Evolutionary conservation across 1,284 basidiomycete species (phyloP).

Genomic region (Limonomyces culmigenus): DNA sequence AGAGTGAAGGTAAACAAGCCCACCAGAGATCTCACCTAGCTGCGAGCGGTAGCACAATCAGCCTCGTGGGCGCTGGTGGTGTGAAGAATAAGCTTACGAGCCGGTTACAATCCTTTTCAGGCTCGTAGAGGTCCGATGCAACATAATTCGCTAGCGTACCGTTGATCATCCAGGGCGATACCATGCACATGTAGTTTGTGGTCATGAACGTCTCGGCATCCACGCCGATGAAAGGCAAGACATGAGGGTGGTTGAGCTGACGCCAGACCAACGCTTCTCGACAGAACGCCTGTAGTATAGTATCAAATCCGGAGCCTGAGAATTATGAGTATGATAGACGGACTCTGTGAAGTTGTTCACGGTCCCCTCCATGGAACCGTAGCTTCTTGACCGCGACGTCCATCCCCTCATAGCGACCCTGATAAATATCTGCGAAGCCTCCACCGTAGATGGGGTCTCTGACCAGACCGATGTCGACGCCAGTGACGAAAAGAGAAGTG

Average conservation of each 20-base stretch:
- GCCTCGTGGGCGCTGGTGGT: background rate
- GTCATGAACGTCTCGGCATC: background rate
- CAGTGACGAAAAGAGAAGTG: constrained; percentile 18
- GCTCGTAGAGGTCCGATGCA: background rate
- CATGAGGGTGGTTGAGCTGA: constrained; percentile 1
- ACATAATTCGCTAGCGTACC: background rate
- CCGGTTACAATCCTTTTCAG: background rate
- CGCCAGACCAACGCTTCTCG: constrained; percentile 1
- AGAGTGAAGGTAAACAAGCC: constrained; percentile 1
- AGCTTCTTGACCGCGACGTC: background rate
- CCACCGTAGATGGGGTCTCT: constrained; percentile 21
- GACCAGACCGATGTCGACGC: constrained; percentile 15
- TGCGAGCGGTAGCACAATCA: background rate
- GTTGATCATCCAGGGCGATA: constrained; percentile 1
- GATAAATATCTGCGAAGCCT: constrained; percentile 29
- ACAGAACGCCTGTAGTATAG: background rate
- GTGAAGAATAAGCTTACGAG: background rate
- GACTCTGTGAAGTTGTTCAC: background rate
- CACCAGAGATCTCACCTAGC: background rate
- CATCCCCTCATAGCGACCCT: constrained; percentile 12
- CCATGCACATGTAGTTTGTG: background rate
- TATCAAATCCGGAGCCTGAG: background rate
- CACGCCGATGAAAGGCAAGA: constrained; percentile 2
- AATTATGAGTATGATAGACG: background rate
- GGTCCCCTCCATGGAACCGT: background rate